Percentiles rank a stretch among this genome's conserved stretches.
Conservation (phyloP, 192 early-diverging fungal species). For the Gamsiella multidivaricata region DNA sequence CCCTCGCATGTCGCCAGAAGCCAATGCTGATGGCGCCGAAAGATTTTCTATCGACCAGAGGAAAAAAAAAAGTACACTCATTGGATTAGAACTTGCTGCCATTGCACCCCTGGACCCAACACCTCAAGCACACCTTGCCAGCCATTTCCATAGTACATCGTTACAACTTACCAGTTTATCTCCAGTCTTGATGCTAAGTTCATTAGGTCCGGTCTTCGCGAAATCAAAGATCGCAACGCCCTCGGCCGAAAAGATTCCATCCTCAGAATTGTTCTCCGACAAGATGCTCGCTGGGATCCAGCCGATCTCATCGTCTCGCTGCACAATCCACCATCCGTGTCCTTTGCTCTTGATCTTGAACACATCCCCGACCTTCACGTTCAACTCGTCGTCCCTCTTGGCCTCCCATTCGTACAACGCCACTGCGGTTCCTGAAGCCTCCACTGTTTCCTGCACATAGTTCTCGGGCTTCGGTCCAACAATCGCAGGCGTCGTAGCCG, state of each 20-base stretch:
- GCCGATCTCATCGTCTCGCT: constrained; percentile 62
- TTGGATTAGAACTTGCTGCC: no score
- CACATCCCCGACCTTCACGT: constrained; percentile 70
- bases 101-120: no score
- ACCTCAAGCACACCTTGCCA: no score
- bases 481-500: constrained; percentile 2
- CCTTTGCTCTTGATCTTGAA: constrained; percentile 68
- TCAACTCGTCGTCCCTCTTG: constrained; percentile 67
- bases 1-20: constrained; percentile 50
- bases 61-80: constrained; percentile 40
- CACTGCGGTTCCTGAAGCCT: constrained; percentile 59
- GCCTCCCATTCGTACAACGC: constrained; percentile 73
- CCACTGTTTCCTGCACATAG: constrained; percentile 50
- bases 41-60: constrained; percentile 44
- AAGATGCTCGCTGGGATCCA: constrained; percentile 71
- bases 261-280: constrained; percentile 59
- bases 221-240: constrained; percentile 68
- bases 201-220: constrained; percentile 57
- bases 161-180: constrained; percentile 59
- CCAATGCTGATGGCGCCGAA: constrained; percentile 53
- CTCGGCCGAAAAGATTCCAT: constrained; percentile 55
- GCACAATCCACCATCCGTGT: constrained; percentile 70
- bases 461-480: constrained; percentile 27
- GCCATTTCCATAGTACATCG: no score
- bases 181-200: constrained; percentile 64